Conservation (phyloP, 1,284 basidiomycete genomes). For the Tilletia caries region DNA sequence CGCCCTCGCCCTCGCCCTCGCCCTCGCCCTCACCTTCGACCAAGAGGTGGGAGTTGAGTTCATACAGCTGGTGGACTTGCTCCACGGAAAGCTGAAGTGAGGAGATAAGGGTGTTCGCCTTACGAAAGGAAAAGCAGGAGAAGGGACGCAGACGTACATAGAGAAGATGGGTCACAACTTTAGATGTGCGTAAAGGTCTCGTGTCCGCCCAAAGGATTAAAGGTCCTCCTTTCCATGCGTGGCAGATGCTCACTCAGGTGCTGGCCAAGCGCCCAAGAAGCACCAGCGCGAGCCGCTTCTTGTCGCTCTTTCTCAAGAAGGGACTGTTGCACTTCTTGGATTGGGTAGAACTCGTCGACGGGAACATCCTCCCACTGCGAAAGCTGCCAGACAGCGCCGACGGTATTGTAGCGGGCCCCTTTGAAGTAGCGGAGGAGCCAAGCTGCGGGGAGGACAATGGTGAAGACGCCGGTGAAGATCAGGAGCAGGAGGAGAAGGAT, state of each 20-base stretch:
- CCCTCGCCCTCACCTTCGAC: too few relatives aligned
- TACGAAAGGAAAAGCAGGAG: too few relatives aligned
- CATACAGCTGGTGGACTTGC: conserved; percentile 54
- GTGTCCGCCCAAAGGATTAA: background rate
- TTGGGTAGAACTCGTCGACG: too few relatives aligned
- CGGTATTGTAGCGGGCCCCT: conserved; percentile 2
- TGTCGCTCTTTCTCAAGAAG: background rate
- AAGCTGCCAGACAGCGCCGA: conserved; percentile 3
- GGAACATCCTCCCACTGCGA: conserved; percentile 7
- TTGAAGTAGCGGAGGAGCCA: background rate
- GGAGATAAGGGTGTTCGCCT: too few relatives aligned
- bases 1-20: too few relatives aligned
- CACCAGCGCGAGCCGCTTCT: background rate
- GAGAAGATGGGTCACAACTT: too few relatives aligned
- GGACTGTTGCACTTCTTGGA: background rate
- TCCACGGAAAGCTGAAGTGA: conserved; percentile 50
- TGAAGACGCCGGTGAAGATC: background rate
- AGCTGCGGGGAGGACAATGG: background rate
- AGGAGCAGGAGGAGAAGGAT: background rate
- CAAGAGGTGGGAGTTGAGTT: conserved; percentile 23
- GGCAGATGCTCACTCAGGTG: background rate
- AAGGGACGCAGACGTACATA: too few relatives aligned
- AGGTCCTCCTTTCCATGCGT: background rate
- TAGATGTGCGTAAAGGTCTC: background rate
- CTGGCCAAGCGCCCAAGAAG: background rate